A percentile compares a stretch with the other conserved stretches of the same genome.
Evolutionary conservation across 202 grass and related monocot genomes (phyloP).

Genomic region (Digitaria exilis): DNA sequence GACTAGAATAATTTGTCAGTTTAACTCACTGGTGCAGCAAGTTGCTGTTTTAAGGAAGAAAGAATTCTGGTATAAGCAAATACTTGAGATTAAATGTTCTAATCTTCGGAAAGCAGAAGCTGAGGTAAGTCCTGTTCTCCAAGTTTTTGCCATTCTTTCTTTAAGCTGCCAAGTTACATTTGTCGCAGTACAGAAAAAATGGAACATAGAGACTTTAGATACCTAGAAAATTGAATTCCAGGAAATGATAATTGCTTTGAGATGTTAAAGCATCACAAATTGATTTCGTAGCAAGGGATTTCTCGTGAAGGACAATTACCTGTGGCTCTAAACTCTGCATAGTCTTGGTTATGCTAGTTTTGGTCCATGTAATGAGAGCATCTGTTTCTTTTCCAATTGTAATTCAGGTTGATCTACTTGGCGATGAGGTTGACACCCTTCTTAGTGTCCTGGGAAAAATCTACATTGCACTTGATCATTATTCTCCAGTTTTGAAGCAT

Average conservation of each 20-base stretch:
- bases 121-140: conserved; percentile 56
- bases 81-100: conserved; percentile 83
- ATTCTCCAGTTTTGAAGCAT: conserved; percentile 87
- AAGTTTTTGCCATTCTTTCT: neutral
- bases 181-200: neutral
- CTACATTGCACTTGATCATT: conserved; percentile 88
- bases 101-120: conserved; percentile 94
- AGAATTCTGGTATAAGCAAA: conserved; percentile 70
- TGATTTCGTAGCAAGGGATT: neutral
- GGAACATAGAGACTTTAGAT: neutral
- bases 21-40: conserved; percentile 60
- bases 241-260: neutral
- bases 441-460: conserved; percentile 72
- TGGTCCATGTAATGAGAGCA: conserved; percentile 8
- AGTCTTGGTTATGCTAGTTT: neutral
- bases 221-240: neutral
- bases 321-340: neutral
- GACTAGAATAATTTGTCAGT: conserved; percentile 52
- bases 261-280: neutral
- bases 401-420: conserved; percentile 87
- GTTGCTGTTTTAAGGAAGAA: conserved; percentile 58
- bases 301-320: neutral
- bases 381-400: conserved; percentile 20
- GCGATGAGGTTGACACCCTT: conserved; percentile 84
- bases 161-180: conserved; percentile 12